phyloP scores from a whole-genome alignment of 2,329 filamentous ascomycete genomes.

The Ceratocystis alfenasii region DNA sequence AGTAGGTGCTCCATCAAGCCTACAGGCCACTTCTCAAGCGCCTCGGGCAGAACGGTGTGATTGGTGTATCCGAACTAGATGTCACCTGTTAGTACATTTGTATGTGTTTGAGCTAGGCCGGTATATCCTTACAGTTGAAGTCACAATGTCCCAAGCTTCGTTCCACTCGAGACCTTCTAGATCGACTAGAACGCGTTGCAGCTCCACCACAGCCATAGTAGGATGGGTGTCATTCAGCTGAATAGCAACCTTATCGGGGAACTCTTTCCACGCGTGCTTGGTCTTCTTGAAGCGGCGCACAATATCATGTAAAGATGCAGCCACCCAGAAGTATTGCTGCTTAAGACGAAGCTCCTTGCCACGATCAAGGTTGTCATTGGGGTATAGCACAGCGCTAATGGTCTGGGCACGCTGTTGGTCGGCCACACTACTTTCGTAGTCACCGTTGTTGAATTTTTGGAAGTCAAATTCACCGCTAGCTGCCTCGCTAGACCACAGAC shows the following conservation, averaged over 20 bases:
- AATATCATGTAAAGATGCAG: slow-evolving; percentile 90
- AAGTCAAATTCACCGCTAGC: slow-evolving; percentile 97
- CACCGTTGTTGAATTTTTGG: slow-evolving; percentile 96
- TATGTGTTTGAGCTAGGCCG: background rate
- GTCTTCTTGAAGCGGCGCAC: slow-evolving; percentile 97
- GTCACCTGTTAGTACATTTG: slow-evolving; percentile 17
- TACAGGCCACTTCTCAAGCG: slow-evolving; percentile 96
- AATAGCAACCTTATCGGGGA: slow-evolving; percentile 89
- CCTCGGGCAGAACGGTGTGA: slow-evolving; percentile 93
- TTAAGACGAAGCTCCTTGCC: slow-evolving; percentile 96
- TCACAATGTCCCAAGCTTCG: slow-evolving; percentile 74
- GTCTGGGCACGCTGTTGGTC: slow-evolving; percentile 98
- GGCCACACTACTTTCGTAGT: slow-evolving; percentile 96
- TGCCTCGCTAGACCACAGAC: slow-evolving; percentile 95
- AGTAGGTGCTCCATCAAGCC: slow-evolving; percentile 83
- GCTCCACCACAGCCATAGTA: slow-evolving; percentile 86
- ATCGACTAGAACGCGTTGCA: slow-evolving; percentile 86
- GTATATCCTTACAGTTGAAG: slow-evolving; percentile 44
- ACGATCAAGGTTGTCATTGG: slow-evolving; percentile 91
- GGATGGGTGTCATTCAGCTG: slow-evolving; percentile 98
- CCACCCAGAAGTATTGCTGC: slow-evolving; percentile 99
- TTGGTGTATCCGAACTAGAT: slow-evolving; percentile 85
- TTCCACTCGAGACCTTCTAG: slow-evolving; percentile 88
- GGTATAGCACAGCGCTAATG: slow-evolving; percentile 93
- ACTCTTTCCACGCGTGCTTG: slow-evolving; percentile 79